These are phyloP conservation scores for Acacia acuminata DNA, from an alignment of 306 rosid genomes.

Conservation along the genomic window DNA sequence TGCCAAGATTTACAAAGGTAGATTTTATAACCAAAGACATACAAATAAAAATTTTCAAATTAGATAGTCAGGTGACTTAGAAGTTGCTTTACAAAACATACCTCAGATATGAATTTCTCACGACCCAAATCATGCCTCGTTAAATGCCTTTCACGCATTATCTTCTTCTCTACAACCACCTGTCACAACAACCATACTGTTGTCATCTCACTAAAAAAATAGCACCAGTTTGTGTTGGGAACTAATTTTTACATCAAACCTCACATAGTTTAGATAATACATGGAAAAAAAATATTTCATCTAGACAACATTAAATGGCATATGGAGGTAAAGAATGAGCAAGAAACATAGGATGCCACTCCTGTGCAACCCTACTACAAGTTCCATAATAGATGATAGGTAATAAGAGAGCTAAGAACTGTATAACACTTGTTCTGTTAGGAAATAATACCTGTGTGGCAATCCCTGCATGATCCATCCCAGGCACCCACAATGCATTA, in stretches of 20 bases:
- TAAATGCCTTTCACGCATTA: slow-evolving; percentile 72
- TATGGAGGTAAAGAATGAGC: slow-evolving; percentile 7
- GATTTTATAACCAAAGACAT: slow-evolving; percentile 9
- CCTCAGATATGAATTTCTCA: slow-evolving; percentile 74
- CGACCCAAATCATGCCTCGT: slow-evolving; percentile 93
- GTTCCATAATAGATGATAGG: slow-evolving; percentile 16
- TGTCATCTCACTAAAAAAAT: background rate
- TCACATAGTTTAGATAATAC: background rate
- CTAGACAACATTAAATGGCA: background rate
- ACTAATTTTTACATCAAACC: slow-evolving; percentile 7
- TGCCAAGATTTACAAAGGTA: slow-evolving; percentile 30
- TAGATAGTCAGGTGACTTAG: background rate
- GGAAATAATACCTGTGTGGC: slow-evolving; percentile 83
- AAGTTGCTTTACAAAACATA: slow-evolving; percentile 40
- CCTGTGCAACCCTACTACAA: background rate
- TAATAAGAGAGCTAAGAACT: slow-evolving; percentile 10
- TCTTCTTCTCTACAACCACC: slow-evolving; percentile 99
- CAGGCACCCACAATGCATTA: slow-evolving; percentile 97
- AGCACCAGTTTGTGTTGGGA: background rate
- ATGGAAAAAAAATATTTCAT: background rate
- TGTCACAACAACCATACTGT: slow-evolving; percentile 24
- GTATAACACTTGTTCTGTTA: slow-evolving; percentile 14
- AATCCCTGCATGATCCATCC: slow-evolving; percentile 97
- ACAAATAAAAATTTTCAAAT: slow-evolving; percentile 5
- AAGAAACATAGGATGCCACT: background rate